These are phyloP conservation scores for Quercus ilex DNA, from an alignment of 306 rosid species.

Conservation along the genomic window DNA sequence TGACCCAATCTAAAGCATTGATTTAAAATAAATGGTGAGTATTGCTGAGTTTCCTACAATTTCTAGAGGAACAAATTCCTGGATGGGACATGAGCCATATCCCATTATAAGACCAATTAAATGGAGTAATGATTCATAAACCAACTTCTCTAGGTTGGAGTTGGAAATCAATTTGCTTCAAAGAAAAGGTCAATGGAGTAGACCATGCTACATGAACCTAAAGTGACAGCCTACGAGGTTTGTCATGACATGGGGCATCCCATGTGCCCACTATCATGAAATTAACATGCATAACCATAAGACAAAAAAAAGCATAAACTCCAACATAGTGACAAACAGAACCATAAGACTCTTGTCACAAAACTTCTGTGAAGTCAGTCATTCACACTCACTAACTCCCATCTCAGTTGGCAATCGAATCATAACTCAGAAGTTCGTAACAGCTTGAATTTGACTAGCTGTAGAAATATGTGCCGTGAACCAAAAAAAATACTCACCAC, in stretches of 20 bases:
- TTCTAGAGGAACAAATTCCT: too few relatives aligned
- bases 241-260: not conserved
- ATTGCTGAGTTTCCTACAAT: not conserved
- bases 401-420: not conserved
- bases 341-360: not conserved
- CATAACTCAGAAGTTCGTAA: not conserved
- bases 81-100: not conserved
- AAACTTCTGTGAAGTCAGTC: not conserved
- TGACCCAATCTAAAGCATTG: too few relatives aligned
- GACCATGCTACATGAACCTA: constrained; percentile 5
- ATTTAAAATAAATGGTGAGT: not conserved
- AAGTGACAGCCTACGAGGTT: not conserved
- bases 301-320: not conserved
- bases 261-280: not conserved
- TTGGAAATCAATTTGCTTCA: not conserved
- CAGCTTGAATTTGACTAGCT: too few relatives aligned
- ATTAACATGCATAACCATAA: not conserved
- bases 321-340: not conserved
- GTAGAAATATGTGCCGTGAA: not conserved
- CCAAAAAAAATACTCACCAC: not conserved
- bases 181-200: not conserved
- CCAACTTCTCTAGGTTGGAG: not conserved
- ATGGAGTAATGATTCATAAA: not conserved
- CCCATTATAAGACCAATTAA: not conserved
- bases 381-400: not conserved